Conservation (phyloP, 352 stramenopile genomes). For the Globisporangium paroecandrum region DNA sequence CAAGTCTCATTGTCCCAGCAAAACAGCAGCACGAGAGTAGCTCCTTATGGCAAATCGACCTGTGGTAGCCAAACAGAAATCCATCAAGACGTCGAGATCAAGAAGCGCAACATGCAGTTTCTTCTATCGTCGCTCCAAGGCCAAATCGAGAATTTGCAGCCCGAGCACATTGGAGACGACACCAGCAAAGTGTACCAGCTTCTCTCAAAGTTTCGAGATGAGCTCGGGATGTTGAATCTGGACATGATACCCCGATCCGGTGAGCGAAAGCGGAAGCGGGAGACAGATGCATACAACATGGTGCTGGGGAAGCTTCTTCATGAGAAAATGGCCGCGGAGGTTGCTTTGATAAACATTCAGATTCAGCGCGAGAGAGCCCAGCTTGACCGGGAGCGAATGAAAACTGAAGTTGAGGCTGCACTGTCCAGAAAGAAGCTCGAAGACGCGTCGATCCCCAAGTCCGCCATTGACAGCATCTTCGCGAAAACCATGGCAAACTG, state of each 20-base stretch:
- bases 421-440: conserved; percentile 32
- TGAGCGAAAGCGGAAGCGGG: conserved; percentile 17
- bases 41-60: background rate
- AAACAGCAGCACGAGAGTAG: background rate
- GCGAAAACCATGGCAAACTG: background rate
- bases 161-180: conserved; percentile 4
- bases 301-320: conserved; percentile 19
- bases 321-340: conserved; percentile 17
- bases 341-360: conserved; percentile 25
- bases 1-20: background rate
- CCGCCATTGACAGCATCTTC: conserved; percentile 25
- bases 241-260: conserved; percentile 11
- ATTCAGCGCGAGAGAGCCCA: conserved; percentile 23
- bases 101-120: background rate
- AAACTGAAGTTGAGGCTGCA: conserved; percentile 27
- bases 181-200: conserved; percentile 10
- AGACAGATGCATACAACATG: conserved; percentile 16
- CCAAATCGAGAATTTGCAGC: conserved; percentile 13
- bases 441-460: conserved; percentile 24
- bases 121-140: conserved; percentile 12
- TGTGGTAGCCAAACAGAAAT: background rate
- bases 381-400: conserved; percentile 29
- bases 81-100: background rate
- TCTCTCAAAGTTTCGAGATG: conserved; percentile 22
- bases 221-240: conserved; percentile 24